A percentile compares a stretch with the other conserved stretches of the same genome.
These are phyloP conservation scores for Parachaetomium inaequale DNA, from an alignment of 495 filamentous ascomycete species.

Conservation along the genomic window DNA sequence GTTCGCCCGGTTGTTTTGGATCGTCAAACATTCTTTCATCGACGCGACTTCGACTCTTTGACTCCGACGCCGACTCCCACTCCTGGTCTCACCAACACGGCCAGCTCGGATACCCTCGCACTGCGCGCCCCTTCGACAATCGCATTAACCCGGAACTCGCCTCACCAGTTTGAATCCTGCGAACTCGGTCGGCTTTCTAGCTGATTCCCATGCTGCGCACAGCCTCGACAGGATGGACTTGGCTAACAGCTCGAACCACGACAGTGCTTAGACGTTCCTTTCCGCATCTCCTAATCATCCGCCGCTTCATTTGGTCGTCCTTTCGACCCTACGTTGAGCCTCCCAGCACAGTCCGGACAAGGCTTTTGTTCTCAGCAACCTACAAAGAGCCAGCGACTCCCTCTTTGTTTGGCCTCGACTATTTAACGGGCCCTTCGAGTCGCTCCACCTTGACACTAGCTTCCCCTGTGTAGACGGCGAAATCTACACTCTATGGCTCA, in stretches of 20 bases:
- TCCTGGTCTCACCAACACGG: too few relatives aligned
- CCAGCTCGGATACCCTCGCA: background rate
- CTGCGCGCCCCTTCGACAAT: too few relatives aligned
- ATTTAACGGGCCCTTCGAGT: background rate
- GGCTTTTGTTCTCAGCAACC: conserved; percentile 5
- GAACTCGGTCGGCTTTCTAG: background rate
- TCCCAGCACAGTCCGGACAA: background rate
- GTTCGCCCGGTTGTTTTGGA: too few relatives aligned
- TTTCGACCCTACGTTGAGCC: background rate
- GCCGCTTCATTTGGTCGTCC: conserved; percentile 3
- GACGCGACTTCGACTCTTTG: too few relatives aligned
- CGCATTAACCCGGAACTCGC: background rate
- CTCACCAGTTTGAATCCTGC: background rate
- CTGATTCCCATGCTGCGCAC: background rate
- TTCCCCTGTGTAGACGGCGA: conserved; percentile 2
- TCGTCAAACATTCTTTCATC: too few relatives aligned
- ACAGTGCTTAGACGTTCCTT: conserved; percentile 31
- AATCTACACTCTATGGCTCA: conserved; percentile 42
- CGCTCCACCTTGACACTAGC: background rate
- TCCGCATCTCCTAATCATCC: conserved; percentile 20
- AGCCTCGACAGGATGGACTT: background rate
- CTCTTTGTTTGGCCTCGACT: conserved; percentile 2
- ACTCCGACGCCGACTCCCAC: too few relatives aligned
- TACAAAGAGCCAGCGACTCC: background rate
- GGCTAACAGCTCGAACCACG: background rate